phyloP scores from a whole-genome alignment of 306 rosid species.

The Dicorynia guianensis region DNA sequence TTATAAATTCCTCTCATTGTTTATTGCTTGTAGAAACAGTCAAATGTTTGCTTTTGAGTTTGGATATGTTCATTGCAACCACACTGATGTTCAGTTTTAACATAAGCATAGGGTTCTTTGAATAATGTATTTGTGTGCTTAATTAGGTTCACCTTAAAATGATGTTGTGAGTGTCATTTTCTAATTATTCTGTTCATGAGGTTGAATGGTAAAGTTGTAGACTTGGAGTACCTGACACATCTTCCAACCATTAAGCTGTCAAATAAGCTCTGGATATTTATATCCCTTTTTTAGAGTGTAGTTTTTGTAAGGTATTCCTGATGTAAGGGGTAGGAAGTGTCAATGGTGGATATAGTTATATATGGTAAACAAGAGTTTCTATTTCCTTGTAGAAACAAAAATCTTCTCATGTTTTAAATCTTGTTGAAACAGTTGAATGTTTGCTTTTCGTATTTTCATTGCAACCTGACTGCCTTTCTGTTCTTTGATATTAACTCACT shows the following conservation, averaged over 20 bases:
- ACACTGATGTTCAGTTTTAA: neutral
- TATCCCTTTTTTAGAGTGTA: neutral
- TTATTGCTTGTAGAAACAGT: neutral
- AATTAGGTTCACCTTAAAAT: constrained; percentile 20
- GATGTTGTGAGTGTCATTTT: constrained; percentile 5
- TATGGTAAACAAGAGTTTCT: neutral
- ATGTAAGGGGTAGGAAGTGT: neutral
- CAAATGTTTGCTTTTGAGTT: neutral
- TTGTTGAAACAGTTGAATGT: neutral
- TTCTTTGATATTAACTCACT: neutral
- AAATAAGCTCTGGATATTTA: neutral
- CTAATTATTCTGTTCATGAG: neutral
- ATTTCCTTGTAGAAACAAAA: neutral
- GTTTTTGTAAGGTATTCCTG: neutral
- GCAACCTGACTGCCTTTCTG: neutral
- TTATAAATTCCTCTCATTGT: neutral
- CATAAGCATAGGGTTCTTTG: no score
- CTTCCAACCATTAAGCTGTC: neutral
- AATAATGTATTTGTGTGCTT: neutral
- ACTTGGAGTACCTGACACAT: neutral
- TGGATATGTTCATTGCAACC: neutral
- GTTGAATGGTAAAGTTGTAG: neutral
- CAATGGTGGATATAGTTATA: neutral
- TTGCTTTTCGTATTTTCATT: neutral
- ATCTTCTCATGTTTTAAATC: neutral